Conservation (phyloP, 2,329 filamentous ascomycete genomes). For the Colletotrichum gloeosporioides region DNA sequence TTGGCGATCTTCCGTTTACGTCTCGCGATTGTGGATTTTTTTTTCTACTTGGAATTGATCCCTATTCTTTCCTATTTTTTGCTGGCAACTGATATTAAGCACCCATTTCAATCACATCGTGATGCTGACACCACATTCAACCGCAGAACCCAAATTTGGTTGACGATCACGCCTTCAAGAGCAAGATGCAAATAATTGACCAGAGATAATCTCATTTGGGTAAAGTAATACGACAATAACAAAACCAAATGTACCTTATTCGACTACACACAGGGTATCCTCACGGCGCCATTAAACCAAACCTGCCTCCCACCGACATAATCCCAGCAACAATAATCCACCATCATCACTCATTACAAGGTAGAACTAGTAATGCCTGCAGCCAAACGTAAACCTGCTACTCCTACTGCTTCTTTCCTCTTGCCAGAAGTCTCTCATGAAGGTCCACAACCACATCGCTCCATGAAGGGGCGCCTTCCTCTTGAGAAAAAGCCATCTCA, state of each 20-base stretch:
- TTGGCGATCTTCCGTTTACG: neutral
- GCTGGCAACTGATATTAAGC: neutral
- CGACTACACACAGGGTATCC: constrained; percentile 16
- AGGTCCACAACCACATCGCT: constrained; percentile 61
- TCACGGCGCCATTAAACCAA: constrained; percentile 8
- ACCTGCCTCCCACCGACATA: constrained; percentile 16
- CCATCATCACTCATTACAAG: constrained; percentile 33
- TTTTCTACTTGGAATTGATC: accelerated
- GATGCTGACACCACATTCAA: neutral
- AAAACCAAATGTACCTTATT: neutral
- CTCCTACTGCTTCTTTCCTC: constrained; percentile 53
- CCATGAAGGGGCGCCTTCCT: constrained; percentile 49
- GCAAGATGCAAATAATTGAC: neutral
- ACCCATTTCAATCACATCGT: neutral
- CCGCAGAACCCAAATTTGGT: neutral
- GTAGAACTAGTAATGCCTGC: neutral
- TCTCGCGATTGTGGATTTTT: neutral
- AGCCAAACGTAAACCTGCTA: neutral
- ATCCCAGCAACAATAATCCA: neutral
- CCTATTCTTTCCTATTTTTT: neutral
- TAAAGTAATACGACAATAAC: neutral
- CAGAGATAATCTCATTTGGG: neutral
- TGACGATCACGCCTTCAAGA: neutral
- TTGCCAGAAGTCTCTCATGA: constrained; percentile 58
- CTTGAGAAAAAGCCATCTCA: constrained; percentile 30